A percentile compares a stretch with the other conserved stretches of the same genome.
Conservation (phyloP, 495 filamentous ascomycete genomes). For the Annulohypoxylon stygium region DNA sequence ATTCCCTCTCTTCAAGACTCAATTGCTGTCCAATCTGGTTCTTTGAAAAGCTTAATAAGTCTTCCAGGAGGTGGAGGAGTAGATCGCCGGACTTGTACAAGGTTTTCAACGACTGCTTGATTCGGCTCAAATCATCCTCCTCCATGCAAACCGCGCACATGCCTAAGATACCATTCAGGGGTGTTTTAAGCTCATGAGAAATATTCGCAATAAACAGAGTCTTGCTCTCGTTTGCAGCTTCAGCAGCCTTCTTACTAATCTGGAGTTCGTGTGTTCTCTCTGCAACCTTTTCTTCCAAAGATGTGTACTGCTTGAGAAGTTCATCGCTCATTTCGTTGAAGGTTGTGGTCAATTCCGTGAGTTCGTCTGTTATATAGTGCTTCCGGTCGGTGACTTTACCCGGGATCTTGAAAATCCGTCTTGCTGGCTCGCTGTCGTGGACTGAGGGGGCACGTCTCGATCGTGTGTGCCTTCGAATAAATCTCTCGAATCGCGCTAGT, state of each 20-base stretch:
- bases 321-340: constrained; percentile 97
- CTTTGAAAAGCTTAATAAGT: constrained; percentile 91
- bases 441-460: constrained; percentile 51
- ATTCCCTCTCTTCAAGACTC: constrained; percentile 85
- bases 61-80: constrained; percentile 87
- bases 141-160: constrained; percentile 95
- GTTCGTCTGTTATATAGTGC: constrained; percentile 83
- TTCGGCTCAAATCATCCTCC: constrained; percentile 79
- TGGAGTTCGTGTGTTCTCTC: constrained; percentile 87
- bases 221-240: constrained; percentile 93
- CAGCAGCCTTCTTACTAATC: constrained; percentile 89
- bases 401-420: constrained; percentile 82
- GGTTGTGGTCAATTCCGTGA: constrained; percentile 85
- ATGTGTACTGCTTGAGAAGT: constrained; percentile 84
- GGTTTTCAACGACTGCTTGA: constrained; percentile 84
- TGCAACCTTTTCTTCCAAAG: constrained; percentile 83
- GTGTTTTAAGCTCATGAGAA: constrained; percentile 93
- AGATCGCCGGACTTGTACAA: constrained; percentile 93
- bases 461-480: constrained; percentile 50
- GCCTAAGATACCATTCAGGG: constrained; percentile 91
- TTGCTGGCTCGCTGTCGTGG: constrained; percentile 60
- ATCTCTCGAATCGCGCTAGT: constrained; percentile 52
- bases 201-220: constrained; percentile 97
- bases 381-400: constrained; percentile 81
- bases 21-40: constrained; percentile 89